These are phyloP conservation scores for Gastrodia elata DNA, from an alignment of 106 monocot genomes.

Conservation along the genomic window DNA sequence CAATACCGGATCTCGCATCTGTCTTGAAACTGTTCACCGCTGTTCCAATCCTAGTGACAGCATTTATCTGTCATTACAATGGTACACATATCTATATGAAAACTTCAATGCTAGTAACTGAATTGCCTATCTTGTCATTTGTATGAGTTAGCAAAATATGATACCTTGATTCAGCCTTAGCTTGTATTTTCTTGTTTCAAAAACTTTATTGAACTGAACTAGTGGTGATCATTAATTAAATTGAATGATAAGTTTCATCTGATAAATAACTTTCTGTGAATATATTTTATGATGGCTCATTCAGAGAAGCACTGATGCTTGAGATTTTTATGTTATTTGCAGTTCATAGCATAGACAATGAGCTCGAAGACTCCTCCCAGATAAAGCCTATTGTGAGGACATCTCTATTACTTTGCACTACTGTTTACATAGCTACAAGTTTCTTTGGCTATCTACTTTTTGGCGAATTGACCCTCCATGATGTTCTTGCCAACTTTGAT, in stretches of 20 bases:
- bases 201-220: background rate
- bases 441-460: conserved; percentile 90
- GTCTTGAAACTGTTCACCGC: conserved; percentile 51
- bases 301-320: background rate
- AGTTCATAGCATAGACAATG: conserved; percentile 90
- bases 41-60: conserved; percentile 50
- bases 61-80: conserved; percentile 64
- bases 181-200: background rate
- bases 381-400: conserved; percentile 67
- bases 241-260: background rate
- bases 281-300: background rate
- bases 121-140: no score
- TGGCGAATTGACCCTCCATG: conserved; percentile 76
- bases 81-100: conserved; percentile 27
- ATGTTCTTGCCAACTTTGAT: conserved; percentile 91
- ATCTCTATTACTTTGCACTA: conserved; percentile 65
- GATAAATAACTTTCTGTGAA: background rate
- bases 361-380: conserved; percentile 66
- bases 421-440: conserved; percentile 75
- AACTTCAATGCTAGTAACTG: no score
- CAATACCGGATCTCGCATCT: conserved; percentile 28
- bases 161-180: no score
- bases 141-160: no score
- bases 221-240: background rate
- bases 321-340: conserved; percentile 12